A percentile compares a stretch with the other conserved stretches of the same genome.
phyloP scores from a whole-genome alignment of 176 grass and related monocot genomes.

The Paspalum notatum region DNA sequence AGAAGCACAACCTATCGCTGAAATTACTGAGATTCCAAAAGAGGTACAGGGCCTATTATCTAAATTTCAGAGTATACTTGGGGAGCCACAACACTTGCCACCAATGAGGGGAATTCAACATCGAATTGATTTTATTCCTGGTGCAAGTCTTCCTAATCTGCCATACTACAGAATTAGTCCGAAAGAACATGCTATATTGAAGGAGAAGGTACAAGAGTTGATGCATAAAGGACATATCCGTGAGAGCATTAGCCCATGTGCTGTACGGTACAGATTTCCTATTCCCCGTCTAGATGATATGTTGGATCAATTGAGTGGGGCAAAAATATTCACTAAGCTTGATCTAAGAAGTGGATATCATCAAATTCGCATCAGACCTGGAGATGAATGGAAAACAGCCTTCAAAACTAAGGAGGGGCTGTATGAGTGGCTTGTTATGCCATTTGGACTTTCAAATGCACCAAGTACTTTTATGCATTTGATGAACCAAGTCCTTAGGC shows the following conservation, averaged over 20 bases:
- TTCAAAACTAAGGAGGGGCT: no score
- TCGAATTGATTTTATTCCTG: no score
- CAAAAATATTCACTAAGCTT: no score
- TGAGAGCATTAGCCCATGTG: slow-evolving; percentile 12
- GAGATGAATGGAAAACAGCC: no score
- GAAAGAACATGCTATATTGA: neutral
- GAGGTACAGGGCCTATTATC: no score
- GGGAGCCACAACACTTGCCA: neutral
- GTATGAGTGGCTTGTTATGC: neutral
- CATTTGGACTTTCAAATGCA: slow-evolving; percentile 26
- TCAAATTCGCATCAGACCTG: no score
- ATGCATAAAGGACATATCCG: neutral
- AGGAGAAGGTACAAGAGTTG: neutral
- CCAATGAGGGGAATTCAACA: neutral
- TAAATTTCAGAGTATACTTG: no score
- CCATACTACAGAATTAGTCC: neutral
- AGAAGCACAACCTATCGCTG: no score
- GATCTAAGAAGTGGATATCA: no score
- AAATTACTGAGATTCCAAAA: no score
- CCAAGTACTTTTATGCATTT: neutral
- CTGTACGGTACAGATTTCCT: neutral
- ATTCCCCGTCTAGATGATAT: no score
- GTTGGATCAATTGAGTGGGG: no score
- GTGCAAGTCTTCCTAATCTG: neutral
- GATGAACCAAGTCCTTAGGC: neutral